These are phyloP conservation scores for Diaporthe capsici DNA, from an alignment of 2,329 filamentous ascomycete species.

Conservation along the genomic window DNA sequence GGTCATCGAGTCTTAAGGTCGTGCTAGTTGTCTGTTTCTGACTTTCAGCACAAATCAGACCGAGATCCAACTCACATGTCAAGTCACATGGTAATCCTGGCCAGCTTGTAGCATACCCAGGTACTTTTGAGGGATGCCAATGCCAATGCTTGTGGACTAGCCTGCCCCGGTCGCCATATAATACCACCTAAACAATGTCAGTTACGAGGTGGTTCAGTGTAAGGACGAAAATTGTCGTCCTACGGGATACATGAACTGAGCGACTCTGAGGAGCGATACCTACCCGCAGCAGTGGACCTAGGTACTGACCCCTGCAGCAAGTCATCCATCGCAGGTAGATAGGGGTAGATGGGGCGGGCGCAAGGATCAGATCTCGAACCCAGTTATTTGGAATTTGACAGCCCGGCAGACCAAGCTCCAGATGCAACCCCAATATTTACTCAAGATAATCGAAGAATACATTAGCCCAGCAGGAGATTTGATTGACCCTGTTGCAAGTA, in stretches of 20 bases:
- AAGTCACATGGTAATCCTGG: not conserved
- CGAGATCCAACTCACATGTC: not conserved
- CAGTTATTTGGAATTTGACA: not conserved
- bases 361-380: not conserved
- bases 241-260: not conserved
- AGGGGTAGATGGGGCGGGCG: not conserved
- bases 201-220: not conserved
- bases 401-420: not conserved
- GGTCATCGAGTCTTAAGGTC: not conserved
- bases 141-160: not conserved
- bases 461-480: not conserved
- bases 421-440: no score
- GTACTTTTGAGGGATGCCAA: not conserved
- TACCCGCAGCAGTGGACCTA: not conserved
- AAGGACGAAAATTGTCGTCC: not conserved
- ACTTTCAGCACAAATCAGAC: not conserved
- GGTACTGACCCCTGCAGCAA: not conserved
- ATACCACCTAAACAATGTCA: not conserved
- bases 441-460: not conserved
- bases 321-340: not conserved
- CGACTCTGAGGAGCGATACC: not conserved
- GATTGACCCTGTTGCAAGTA: not conserved
- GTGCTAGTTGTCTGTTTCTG: no score
- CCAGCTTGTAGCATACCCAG: not conserved
- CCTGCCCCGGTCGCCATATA: no score